Evolutionary conservation across 2,329 filamentous ascomycete species (phyloP), one percentile per base, ranked within the genome.

Genomic region (Penicillium sp.): DNA sequence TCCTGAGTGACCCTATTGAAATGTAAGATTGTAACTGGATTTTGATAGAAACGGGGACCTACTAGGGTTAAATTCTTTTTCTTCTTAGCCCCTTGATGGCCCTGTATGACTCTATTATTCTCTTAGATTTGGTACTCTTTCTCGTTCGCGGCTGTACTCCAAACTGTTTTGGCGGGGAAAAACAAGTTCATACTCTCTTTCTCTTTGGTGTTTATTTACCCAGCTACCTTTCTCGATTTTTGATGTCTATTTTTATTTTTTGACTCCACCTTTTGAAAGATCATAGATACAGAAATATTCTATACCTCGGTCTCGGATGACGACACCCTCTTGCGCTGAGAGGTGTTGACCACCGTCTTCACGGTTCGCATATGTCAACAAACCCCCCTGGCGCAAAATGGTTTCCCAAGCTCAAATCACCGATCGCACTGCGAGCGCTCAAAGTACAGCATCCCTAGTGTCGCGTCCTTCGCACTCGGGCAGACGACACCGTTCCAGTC

Each of bases 401-500:
- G 69, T 72, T 35, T 72, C 77, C 38, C 75, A 76, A 56, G 75
- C 76, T 57, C 76, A 78, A 62, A 64, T 74, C 39, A 70, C 76
- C 51, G 77, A 79, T 69, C 78, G 76, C 66, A 79, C 84, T 64
- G 76, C 85, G 62, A 77, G 82, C 67, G 75, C 83, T 66, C 84
- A 85, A 68, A 81, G 81, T 62, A 72, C 83, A 70, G 74, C 84
- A 74, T 79, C 85, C 69, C 73, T 91, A 77, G 71, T 87, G 55
- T 86, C 84, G 59, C 84, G 86, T 67, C 80, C 84, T 54, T 80
- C 81, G 13, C 74, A 79, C 51, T 80, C 79, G 26, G 81, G 86
- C 60, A 81, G 85, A 58, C 79, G 80, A 66, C 88, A 89, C 72
- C 86, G 90, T 63, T 89, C 91, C 67, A 87, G 88, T 70, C 87